phyloP scores from a whole-genome alignment of 2,329 filamentous ascomycete species.

The Epichloe scottii region DNA sequence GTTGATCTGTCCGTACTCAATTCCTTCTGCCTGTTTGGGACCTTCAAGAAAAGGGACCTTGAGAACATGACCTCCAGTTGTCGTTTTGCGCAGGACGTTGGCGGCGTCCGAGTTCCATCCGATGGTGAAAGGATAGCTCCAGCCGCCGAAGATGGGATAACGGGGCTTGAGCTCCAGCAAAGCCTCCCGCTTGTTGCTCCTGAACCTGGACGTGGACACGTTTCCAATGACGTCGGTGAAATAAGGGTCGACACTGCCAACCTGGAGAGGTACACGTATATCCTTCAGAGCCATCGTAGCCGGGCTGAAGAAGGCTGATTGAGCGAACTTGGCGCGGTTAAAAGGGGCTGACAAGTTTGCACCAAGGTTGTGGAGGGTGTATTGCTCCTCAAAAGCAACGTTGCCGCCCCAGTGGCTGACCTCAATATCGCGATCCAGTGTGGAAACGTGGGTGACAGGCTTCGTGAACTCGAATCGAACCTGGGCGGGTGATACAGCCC shows the following conservation, averaged over 20 bases:
- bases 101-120: slow-evolving; percentile 87
- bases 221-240: slow-evolving; percentile 96
- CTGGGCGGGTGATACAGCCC: slow-evolving; percentile 56
- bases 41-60: slow-evolving; percentile 91
- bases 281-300: slow-evolving; percentile 67
- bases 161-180: slow-evolving; percentile 81
- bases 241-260: slow-evolving; percentile 77
- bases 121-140: slow-evolving; percentile 95
- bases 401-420: slow-evolving; percentile 98
- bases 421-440: slow-evolving; percentile 82
- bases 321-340: slow-evolving; percentile 64
- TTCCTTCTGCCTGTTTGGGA: slow-evolving; percentile 70
- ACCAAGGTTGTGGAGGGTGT: slow-evolving; percentile 75
- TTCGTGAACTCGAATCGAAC: slow-evolving; percentile 95
- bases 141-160: slow-evolving; percentile 93
- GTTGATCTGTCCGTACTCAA: slow-evolving; percentile 72
- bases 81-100: slow-evolving; percentile 57
- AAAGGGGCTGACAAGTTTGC: slow-evolving; percentile 65
- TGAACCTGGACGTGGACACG: slow-evolving; percentile 85
- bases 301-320: slow-evolving; percentile 64
- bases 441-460: slow-evolving; percentile 67
- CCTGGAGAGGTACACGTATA: slow-evolving; percentile 64
- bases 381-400: slow-evolving; percentile 85
- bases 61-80: slow-evolving; percentile 63
- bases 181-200: slow-evolving; percentile 64